A percentile compares a stretch with the other conserved stretches of the same genome.
These are phyloP conservation scores for Dendrocalamus sinicus DNA, from an alignment of 176 grass and related monocot species.

Conservation along the genomic window DNA sequence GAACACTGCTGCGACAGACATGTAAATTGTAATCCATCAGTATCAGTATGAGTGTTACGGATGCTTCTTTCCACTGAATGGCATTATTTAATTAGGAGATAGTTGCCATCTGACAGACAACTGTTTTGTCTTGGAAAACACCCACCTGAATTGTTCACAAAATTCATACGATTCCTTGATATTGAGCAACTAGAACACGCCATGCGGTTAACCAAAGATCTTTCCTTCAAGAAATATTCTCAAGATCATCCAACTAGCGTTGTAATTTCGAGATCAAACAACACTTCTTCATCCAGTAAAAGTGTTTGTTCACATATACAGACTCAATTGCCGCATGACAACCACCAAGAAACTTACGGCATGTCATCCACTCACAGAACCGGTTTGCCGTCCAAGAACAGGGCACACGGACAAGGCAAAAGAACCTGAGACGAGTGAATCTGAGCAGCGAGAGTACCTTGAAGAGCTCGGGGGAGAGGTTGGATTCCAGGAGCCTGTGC, in stretches of 20 bases:
- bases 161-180: background rate
- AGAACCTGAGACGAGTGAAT: background rate
- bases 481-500: constrained; percentile 81
- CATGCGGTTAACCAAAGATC: background rate
- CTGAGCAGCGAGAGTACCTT: constrained; percentile 47
- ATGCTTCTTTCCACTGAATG: background rate
- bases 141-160: background rate
- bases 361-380: background rate
- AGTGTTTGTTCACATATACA: background rate
- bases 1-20: background rate
- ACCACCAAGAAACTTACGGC: no score
- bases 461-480: constrained; percentile 83
- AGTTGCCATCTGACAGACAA: background rate
- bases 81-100: background rate
- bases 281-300: background rate
- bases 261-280: background rate
- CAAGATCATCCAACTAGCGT: background rate
- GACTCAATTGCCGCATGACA: background rate
- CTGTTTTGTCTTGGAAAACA: background rate
- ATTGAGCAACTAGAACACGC: background rate
- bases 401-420: background rate
- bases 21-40: background rate
- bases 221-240: background rate
- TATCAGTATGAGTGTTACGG: background rate
- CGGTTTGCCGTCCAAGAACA: constrained; percentile 7